A percentile compares a stretch with the other conserved stretches of the same genome.
Conservation (phyloP, 179 eudicot species). For the Spinacia oleracea region DNA sequence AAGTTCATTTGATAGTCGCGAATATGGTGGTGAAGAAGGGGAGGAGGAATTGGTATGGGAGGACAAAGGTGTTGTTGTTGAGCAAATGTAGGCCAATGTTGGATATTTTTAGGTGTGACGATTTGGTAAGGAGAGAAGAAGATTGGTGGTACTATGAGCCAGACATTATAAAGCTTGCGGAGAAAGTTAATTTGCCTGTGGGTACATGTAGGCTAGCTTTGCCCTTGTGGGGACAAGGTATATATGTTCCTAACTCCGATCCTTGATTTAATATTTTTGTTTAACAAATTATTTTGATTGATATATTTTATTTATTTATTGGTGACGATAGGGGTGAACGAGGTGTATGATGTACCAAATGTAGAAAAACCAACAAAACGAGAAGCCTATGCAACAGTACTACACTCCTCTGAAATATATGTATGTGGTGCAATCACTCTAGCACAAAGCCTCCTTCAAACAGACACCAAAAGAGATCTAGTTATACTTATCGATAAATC, state of each 20-base stretch:
- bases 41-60: conserved; percentile 52
- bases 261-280: too few species aligned
- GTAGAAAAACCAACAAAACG: conserved; percentile 36
- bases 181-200: conserved; percentile 68
- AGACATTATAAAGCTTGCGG: conserved; percentile 48
- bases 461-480: conserved; percentile 77
- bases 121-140: conserved; percentile 63
- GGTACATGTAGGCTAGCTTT: conserved; percentile 81
- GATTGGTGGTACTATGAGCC: conserved; percentile 88
- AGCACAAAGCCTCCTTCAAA: conserved; percentile 70
- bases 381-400: conserved; percentile 87
- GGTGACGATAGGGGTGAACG: conserved; percentile 53
- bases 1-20: conserved; percentile 69
- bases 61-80: conserved; percentile 57
- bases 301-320: background rate
- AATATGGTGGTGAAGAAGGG: conserved; percentile 60
- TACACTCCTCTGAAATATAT: conserved; percentile 80
- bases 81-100: conserved; percentile 87
- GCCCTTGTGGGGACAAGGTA: conserved; percentile 94
- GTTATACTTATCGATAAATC: conserved; percentile 78
- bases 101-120: conserved; percentile 84
- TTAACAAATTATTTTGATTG: too few species aligned
- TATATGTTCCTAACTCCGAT: too few species aligned
- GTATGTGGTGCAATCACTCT: conserved; percentile 90
- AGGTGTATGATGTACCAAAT: conserved; percentile 55